Conservation (phyloP, 495 filamentous ascomycete genomes). For the Aspergillus kassunensis region DNA sequence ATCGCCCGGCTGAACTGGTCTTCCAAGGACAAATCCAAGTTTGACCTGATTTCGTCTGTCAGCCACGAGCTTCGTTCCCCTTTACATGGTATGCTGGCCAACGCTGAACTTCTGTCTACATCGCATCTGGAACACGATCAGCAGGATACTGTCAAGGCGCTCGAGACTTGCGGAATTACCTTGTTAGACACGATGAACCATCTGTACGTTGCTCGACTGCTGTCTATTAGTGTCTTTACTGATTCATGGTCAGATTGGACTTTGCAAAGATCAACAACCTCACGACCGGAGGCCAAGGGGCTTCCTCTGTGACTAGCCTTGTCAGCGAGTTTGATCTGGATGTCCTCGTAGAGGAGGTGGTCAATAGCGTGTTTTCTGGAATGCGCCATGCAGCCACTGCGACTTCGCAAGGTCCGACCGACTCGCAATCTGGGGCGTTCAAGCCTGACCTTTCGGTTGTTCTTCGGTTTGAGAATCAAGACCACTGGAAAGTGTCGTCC, state of each 20-base stretch:
- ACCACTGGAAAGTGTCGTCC: constrained; percentile 50
- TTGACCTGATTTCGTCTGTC: constrained; percentile 67
- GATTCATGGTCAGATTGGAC: constrained; percentile 34
- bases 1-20: constrained; percentile 50
- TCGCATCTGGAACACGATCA: constrained; percentile 49
- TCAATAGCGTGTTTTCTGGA: constrained; percentile 20
- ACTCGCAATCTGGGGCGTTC: constrained; percentile 9
- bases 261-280: constrained; percentile 54
- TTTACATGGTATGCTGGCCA: constrained; percentile 64
- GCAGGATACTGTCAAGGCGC: constrained; percentile 53
- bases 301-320: constrained; percentile 3
- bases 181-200: constrained; percentile 66
- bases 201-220: constrained; percentile 24
- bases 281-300: constrained; percentile 14
- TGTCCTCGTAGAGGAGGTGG: constrained; percentile 18
- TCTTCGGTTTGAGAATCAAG: constrained; percentile 51
- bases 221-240: no score
- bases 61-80: constrained; percentile 72
- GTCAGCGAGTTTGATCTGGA: constrained; percentile 19
- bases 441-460: constrained; percentile 41
- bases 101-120: constrained; percentile 59
- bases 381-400: constrained; percentile 14
- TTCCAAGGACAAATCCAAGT: constrained; percentile 54
- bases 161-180: constrained; percentile 60
- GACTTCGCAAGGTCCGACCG: constrained; percentile 6